phyloP scores from a whole-genome alignment of 2,329 filamentous ascomycete genomes.

The Pseudogymnoascus verrucosus region DNA sequence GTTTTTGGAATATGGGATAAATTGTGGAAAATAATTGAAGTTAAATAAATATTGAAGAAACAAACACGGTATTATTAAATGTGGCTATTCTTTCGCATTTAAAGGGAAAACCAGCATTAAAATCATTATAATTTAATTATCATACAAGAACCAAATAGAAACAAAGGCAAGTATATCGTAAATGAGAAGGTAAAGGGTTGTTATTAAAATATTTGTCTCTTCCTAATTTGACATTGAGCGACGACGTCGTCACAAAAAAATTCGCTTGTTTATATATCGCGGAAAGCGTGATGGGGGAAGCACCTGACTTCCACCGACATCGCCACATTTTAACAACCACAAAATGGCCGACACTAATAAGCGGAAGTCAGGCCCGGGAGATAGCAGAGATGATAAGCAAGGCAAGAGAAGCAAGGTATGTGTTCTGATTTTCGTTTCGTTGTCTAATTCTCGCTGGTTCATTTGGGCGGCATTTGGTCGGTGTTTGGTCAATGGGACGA shows the following conservation, averaged over 20 bases:
- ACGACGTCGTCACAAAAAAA: not conserved
- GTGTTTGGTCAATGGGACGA: not conserved
- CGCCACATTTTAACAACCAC: not conserved
- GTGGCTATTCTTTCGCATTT: not conserved
- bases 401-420: slow-evolving; percentile 24
- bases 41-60: not conserved
- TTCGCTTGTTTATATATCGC: slow-evolving; percentile 2
- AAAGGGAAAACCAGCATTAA: too few relatives aligned
- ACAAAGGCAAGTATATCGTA: not conserved
- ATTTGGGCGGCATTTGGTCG: not conserved
- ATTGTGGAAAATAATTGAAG: not conserved
- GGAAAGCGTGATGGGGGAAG: not conserved
- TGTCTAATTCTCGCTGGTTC: not conserved
- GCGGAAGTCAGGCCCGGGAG: slow-evolving; percentile 17
- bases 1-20: not conserved
- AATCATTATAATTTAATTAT: not conserved
- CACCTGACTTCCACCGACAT: not conserved
- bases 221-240: not conserved
- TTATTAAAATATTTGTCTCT: not conserved
- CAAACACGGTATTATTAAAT: not conserved
- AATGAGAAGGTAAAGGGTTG: not conserved
- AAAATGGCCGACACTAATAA: slow-evolving; percentile 23
- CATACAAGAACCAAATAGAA: not conserved
- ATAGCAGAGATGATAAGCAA: slow-evolving; percentile 15
- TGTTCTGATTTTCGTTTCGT: not conserved